phyloP scores from a whole-genome alignment of 2,329 filamentous ascomycete genomes.

The Cyphellophora europaea region DNA sequence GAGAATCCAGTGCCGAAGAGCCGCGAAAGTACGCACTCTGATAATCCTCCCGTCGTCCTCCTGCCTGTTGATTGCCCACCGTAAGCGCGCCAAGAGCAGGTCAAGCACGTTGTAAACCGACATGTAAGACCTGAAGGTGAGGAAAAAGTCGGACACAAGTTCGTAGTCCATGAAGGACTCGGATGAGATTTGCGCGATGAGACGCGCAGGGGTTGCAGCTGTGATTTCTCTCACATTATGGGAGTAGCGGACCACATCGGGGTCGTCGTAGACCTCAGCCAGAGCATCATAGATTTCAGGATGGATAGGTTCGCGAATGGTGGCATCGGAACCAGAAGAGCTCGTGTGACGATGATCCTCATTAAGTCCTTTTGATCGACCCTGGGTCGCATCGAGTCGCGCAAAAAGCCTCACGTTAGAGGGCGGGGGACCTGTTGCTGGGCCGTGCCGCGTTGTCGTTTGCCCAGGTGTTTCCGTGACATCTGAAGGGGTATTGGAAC shows the following conservation, averaged over 20 bases:
- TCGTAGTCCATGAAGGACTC: conserved; percentile 95
- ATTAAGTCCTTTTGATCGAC: too few relatives aligned
- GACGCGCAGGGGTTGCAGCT: conserved; percentile 79
- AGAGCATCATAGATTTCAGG: conserved; percentile 67
- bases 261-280: conserved; percentile 73
- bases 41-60: conserved; percentile 88
- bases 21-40: conserved; percentile 91
- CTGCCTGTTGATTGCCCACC: conserved; percentile 72
- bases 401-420: conserved; percentile 13
- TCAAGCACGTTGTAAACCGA: conserved; percentile 65
- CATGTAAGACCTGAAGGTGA: conserved; percentile 86
- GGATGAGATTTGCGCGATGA: conserved; percentile 94
- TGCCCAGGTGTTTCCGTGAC: conserved; percentile 24
- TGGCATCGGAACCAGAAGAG: conserved; percentile 23
- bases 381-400: conserved; percentile 5
- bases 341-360: conserved; percentile 15
- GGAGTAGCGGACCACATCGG: conserved; percentile 73
- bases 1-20: conserved; percentile 90
- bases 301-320: conserved; percentile 39
- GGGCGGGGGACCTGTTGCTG: conserved; percentile 8
- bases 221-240: conserved; percentile 62
- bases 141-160: conserved; percentile 91
- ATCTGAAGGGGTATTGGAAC: conserved; percentile 41
- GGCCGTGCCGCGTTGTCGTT: conserved; percentile 8
- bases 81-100: conserved; percentile 73